phyloP scores from a whole-genome alignment of 768 basidiomycete species.

The Phylloporus sp. region DNA sequence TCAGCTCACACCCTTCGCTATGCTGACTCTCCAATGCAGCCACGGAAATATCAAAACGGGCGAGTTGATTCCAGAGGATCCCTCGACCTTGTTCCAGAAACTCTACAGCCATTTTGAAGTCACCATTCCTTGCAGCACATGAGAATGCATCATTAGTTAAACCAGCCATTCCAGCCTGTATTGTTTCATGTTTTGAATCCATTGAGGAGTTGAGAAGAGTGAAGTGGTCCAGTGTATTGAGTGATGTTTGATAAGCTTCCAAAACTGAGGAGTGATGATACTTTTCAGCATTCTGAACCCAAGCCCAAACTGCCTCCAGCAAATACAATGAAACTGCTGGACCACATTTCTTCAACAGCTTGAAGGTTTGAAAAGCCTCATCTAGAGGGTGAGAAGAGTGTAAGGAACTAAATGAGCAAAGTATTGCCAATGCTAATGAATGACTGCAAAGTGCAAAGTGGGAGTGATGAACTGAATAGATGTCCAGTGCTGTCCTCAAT shows the following conservation, averaged over 20 bases:
- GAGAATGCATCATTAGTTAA: no score
- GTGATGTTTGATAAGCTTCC: neutral
- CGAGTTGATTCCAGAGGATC: no score
- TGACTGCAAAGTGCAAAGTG: neutral
- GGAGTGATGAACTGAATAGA: neutral
- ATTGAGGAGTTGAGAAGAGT: neutral
- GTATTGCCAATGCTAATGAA: neutral
- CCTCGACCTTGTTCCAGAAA: no score
- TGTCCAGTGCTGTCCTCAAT: neutral
- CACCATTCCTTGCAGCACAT: neutral
- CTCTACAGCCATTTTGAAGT: neutral
- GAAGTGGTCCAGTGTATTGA: neutral
- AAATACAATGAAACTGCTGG: neutral
- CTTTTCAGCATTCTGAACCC: neutral
- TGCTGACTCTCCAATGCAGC: no score
- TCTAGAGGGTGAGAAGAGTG: neutral
- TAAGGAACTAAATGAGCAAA: neutral
- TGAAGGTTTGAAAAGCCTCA: neutral
- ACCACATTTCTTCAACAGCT: neutral
- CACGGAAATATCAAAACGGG: no score
- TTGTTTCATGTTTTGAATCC: neutral
- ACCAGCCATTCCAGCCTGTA: neutral
- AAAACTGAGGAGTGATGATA: neutral
- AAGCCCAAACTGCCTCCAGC: neutral
- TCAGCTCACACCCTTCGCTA: no score